These are phyloP conservation scores for Pilaira anomala DNA, from an alignment of 192 early-diverging fungal genomes.

Conservation along the genomic window DNA sequence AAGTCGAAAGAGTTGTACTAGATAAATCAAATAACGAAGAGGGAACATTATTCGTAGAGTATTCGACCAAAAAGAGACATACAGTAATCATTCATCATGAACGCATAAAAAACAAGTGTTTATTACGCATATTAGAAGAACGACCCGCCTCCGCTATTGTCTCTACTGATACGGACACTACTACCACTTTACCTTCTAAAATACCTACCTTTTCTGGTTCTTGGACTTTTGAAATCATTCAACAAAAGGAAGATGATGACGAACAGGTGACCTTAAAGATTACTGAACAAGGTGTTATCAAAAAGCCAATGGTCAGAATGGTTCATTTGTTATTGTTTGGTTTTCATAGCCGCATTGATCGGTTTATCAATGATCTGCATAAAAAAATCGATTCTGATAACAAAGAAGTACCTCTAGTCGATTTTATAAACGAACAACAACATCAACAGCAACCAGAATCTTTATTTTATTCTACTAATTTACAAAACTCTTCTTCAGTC, in stretches of 20 bases:
- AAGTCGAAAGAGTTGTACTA: conserved; percentile 10
- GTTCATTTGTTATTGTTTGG: conserved; percentile 30
- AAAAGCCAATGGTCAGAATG: conserved; percentile 33
- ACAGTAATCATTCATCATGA: conserved; percentile 23
- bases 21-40: conserved; percentile 1
- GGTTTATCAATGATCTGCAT: conserved; percentile 34
- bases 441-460: too few species aligned
- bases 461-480: too few species aligned
- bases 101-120: conserved; percentile 7
- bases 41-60: conserved; percentile 17
- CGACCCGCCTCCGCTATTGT: not conserved
- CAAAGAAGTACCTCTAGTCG: too few species aligned
- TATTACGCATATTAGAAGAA: conserved; percentile 25
- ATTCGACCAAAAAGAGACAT: conserved; percentile 20
- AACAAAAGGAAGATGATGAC: not conserved
- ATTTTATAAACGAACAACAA: too few species aligned
- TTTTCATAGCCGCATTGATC: conserved; percentile 34
- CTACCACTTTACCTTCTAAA: not conserved
- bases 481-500: too few species aligned
- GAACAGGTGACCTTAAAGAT: conserved; percentile 17
- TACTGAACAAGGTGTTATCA: conserved; percentile 36
- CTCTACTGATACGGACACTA: not conserved
- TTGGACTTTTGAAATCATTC: conserved; percentile 30
- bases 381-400: not conserved
- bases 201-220: conserved; percentile 30